phyloP scores from a whole-genome alignment of 2,329 filamentous ascomycete genomes.

The Chaetomiaceae sp. region DNA sequence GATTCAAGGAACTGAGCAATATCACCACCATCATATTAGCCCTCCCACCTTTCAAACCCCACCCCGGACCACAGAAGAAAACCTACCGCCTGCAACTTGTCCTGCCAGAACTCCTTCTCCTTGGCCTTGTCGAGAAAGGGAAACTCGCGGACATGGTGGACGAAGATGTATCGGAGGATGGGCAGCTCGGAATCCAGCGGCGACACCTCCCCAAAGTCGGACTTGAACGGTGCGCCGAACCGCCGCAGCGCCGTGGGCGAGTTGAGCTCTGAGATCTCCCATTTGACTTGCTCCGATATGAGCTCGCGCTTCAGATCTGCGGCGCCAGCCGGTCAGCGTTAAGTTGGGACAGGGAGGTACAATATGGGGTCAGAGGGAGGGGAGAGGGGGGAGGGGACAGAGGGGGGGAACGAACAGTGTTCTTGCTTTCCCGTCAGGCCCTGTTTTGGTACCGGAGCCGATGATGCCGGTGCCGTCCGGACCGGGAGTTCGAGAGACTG shows the following conservation, averaged over 20 bases:
- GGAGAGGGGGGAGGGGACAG: background rate
- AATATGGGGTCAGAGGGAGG: background rate
- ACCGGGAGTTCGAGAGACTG: constrained; percentile 14
- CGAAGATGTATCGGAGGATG: constrained; percentile 92
- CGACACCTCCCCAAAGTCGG: constrained; percentile 85
- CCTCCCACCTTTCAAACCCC: background rate
- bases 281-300: constrained; percentile 80
- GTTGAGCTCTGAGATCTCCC: constrained; percentile 88
- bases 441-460: constrained; percentile 36
- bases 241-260: constrained; percentile 90
- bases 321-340: constrained; percentile 2
- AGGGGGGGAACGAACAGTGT: constrained; percentile 64
- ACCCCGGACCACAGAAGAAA: background rate
- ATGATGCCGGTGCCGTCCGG: constrained; percentile 2
- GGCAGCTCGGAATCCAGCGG: constrained; percentile 92
- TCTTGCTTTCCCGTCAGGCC: constrained; percentile 91
- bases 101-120: constrained; percentile 99
- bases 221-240: constrained; percentile 93
- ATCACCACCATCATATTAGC: background rate
- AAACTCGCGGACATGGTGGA: constrained; percentile 95
- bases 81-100: constrained; percentile 88
- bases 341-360: background rate
- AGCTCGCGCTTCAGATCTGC: constrained; percentile 93
- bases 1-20: constrained; percentile 83
- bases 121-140: constrained; percentile 93